Evolutionary conservation across 139 green algal genomes (phyloP), one percentile per base, ranked within the genome.

Genomic region (Limnomonas spitsbergensis): DNA sequence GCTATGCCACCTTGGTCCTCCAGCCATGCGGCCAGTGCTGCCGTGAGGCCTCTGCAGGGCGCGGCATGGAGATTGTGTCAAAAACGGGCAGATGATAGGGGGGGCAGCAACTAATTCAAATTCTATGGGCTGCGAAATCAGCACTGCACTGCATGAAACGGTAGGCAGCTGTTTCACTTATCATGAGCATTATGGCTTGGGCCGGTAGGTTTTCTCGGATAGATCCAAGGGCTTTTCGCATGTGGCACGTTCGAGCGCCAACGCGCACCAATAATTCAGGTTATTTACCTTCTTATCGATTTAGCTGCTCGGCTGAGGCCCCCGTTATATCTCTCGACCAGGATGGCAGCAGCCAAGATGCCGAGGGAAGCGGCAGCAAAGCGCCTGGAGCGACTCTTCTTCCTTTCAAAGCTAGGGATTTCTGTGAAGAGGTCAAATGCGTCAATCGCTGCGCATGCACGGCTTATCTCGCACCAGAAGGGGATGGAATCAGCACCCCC

Each of bases 281-380:
- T n/a, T n/a, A n/a, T n/a, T n/a, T 75, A 75, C 69, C 69, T 72
- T 72, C 61, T 34, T 20, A 72, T 36, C 26, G 61, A 72, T 20
- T 72, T 72, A 37, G 61, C 29, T 36, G 29, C 61, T 72, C 61
- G 61, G 7, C 9, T 36, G 7, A 72, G 9, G 61, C 61, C 61
- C 7, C 35, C 35, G 6, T 42, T 75, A 29, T 75, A 75, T 29
- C 37, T 40, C 37, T 75, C 69, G 26, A 75, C 37, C 69, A 75
- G 35, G 24, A 75, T 26, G 26, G 34, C 31, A 31, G 34, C 35
- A 26, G 69, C 69, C 9, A 75, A 34, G 9, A 47, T 29, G 9
- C 69, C 69, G 6, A 34, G 4, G 7, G 69, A 20, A 31, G 35
- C 9, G 4, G 69, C 34, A 20, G 42, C 9, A 27, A 7, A 4